Base-by-base conservation (phyloP, 2,329 filamentous ascomycete species). In the Fusarium transvaalense region DNA sequence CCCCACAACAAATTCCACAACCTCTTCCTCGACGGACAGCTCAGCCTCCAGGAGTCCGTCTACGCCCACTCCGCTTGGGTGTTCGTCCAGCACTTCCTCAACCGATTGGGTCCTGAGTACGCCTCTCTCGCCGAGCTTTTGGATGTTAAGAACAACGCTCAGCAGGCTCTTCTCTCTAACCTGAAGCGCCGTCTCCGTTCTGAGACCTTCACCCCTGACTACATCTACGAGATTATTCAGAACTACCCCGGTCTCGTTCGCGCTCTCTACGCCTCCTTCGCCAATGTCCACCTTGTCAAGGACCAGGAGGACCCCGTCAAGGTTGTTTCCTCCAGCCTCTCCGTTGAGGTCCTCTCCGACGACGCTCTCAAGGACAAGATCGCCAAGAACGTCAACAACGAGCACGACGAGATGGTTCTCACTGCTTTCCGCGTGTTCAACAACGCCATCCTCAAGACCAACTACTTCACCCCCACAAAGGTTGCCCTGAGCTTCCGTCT, bases 361-460 rank as follows among this genome's bases (percentile, higher is more conserved):
- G 84, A 83, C 21, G 87, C 88, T 75, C 85, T 97, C 38, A 90
- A 92, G 79, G 89, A 92, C 51, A 84, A 91, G 71, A 96, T 97
- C 76, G 87, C 91, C 64, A 91, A 89, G 77, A 92, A 91, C n/a
- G 91, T 93, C 19, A 87, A 86, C 62, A 98, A 97, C 76, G 95
- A 99, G 82, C 94, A 99, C 81, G 94, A 99, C 77, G 91, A 95
- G 78, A 97, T 97, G 90, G 96, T 99, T 72, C 97, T 99, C 93
- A 93, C 90, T 41, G 93, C 94, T 17, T 98, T 99, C 88, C 90
- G 93, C 56, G 90, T 96, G 66, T 99, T 99, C 89, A 99, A 99
- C 84, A 90, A 88, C 60, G 89, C 92, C 46, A 90, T 98, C 45
- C 86, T 98, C 71, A 99, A 98, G 88, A 99, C 96, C 73, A 99